Evolutionary conservation across 352 stramenopile species (phyloP).

Genomic region (Halophytophthora batemanensis): DNA sequence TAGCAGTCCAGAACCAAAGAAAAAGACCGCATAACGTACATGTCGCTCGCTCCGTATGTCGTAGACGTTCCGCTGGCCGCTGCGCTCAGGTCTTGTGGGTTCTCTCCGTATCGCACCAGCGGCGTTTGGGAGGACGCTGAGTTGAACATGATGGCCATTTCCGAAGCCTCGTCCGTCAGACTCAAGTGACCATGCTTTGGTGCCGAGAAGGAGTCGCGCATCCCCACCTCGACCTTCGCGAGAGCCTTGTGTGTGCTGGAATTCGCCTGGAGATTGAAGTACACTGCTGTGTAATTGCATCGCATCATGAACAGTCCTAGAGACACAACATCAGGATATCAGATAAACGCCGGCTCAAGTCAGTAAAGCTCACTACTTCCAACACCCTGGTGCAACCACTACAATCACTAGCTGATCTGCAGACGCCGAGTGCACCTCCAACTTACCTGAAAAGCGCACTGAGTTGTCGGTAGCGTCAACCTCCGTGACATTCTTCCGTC

Average conservation of each 20-base stretch:
- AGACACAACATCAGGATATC: background rate
- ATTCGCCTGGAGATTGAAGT: conserved; percentile 40
- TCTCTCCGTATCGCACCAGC: conserved; percentile 38
- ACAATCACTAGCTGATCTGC: background rate
- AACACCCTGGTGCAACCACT: background rate
- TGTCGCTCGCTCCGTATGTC: conserved; percentile 53
- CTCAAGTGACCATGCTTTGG: conserved; percentile 76
- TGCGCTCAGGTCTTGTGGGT: conserved; percentile 16
- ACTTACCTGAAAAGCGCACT: conserved; percentile 49
- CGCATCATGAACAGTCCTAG: conserved; percentile 63
- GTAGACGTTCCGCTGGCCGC: conserved; percentile 36
- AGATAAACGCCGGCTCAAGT: background rate
- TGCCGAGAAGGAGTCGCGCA: conserved; percentile 46
- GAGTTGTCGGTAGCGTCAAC: conserved; percentile 27
- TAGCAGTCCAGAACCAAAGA: background rate
- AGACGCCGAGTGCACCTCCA: background rate
- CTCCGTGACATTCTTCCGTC: conserved; percentile 34
- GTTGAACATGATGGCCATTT: conserved; percentile 76
- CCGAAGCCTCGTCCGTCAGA: conserved; percentile 41
- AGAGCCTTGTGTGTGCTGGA: conserved; percentile 20
- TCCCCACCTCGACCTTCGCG: conserved; percentile 34
- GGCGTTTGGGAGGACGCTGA: conserved; percentile 50
- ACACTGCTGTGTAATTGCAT: conserved; percentile 62
- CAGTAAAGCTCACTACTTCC: too few species aligned
- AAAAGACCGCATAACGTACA: conserved; percentile 25